Conservation (phyloP, 2,329 filamentous ascomycete species). For the Ceratocystis alfenasii region DNA sequence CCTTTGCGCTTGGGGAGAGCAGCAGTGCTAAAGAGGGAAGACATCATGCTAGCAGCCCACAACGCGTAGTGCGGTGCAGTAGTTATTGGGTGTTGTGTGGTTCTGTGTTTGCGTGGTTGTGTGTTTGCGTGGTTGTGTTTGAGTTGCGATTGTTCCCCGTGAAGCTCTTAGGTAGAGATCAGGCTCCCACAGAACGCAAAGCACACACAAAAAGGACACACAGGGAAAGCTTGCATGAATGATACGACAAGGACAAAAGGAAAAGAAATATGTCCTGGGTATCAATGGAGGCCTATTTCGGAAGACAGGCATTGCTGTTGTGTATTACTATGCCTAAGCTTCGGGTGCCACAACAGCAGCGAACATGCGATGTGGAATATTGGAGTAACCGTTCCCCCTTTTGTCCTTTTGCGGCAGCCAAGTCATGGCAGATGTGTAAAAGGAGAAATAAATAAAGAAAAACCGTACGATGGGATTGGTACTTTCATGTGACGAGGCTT, state of each 20-base stretch:
- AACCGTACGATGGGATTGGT: not conserved
- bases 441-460: not conserved
- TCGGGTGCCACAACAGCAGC: not conserved
- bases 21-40: constrained; percentile 15
- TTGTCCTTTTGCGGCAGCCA: not conserved
- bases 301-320: not conserved
- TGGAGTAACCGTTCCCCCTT: not conserved
- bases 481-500: not conserved
- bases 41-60: constrained; percentile 16
- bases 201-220: too few relatives aligned
- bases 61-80: not conserved
- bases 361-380: not conserved
- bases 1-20: constrained; percentile 17
- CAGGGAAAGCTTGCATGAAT: too few relatives aligned
- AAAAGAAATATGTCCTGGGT: not conserved
- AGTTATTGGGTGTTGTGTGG: not conserved
- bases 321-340: not conserved
- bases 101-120: not conserved
- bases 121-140: not conserved
- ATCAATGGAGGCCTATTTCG: not conserved
- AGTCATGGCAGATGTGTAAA: not conserved
- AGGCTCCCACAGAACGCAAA: too few relatives aligned
- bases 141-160: not conserved
- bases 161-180: not conserved
- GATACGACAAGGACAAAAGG: not conserved